Conservation (phyloP, 2,329 filamentous ascomycete species). For the Cladosporium velox region DNA sequence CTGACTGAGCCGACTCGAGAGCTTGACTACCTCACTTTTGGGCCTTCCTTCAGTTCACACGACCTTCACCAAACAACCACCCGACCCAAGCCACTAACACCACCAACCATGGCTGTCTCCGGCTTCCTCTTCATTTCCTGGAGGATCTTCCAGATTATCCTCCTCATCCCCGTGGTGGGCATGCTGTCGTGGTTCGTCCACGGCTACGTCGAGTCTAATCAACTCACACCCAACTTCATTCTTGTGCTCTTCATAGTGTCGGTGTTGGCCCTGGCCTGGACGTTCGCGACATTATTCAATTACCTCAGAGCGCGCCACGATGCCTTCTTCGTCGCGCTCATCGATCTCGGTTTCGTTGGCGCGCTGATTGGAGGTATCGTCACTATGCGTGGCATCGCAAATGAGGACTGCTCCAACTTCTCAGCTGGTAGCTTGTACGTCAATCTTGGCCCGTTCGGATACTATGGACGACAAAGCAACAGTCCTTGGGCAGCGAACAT, state of each 20-base stretch:
- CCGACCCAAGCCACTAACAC: neutral
- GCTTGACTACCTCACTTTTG: neutral
- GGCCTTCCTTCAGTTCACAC: neutral
- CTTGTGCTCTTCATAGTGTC: slow-evolving; percentile 67
- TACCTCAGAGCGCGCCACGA: slow-evolving; percentile 62
- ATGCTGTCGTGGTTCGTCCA: slow-evolving; percentile 66
- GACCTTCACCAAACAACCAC: neutral
- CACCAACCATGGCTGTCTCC: slow-evolving; percentile 47
- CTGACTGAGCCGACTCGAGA: slow-evolving; percentile 3
- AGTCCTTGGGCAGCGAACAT: slow-evolving; percentile 55
- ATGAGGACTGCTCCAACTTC: slow-evolving; percentile 63
- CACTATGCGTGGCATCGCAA: slow-evolving; percentile 57
- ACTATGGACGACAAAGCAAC: slow-evolving; percentile 38
- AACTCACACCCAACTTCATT: slow-evolving; percentile 61
- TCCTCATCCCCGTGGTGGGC: slow-evolving; percentile 63
- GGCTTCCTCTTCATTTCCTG: slow-evolving; percentile 64
- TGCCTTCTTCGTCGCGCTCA: slow-evolving; percentile 60
- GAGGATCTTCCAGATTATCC: slow-evolving; percentile 62
- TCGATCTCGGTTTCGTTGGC: slow-evolving; percentile 86
- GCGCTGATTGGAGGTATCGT: slow-evolving; percentile 69
- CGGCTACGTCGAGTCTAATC: slow-evolving; percentile 57
- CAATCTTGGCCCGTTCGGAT: slow-evolving; percentile 49
- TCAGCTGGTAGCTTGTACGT: slow-evolving; percentile 26
- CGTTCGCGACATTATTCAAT: slow-evolving; percentile 60
- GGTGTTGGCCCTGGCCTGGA: slow-evolving; percentile 62